Percentiles rank a stretch among this genome's conserved stretches.
These are phyloP conservation scores for Lenwebbia sp. DNA, from an alignment of 345 rosid genomes.

Conservation along the genomic window DNA sequence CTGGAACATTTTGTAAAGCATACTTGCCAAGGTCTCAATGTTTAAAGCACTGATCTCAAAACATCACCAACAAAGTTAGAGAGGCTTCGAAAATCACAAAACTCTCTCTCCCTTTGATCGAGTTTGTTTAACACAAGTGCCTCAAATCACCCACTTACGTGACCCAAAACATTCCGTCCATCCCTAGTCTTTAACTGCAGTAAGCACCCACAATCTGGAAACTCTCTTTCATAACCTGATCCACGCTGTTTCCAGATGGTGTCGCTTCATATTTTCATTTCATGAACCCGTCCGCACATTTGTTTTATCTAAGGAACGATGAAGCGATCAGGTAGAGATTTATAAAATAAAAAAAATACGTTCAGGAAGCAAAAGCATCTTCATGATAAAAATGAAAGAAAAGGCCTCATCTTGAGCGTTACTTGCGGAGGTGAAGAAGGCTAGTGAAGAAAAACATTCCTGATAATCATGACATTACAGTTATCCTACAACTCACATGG, in stretches of 20 bases:
- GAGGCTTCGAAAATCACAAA: neutral
- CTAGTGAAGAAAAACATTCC: constrained; percentile 17
- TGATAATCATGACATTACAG: neutral
- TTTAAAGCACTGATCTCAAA: neutral
- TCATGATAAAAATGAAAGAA: neutral
- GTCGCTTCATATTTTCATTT: neutral
- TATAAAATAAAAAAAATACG: neutral
- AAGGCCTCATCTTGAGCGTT: constrained; percentile 34
- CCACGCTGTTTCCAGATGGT: neutral
- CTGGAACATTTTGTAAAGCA: neutral
- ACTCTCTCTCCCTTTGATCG: neutral
- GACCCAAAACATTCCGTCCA: neutral
- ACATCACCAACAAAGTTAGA: neutral
- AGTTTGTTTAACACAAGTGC: neutral
- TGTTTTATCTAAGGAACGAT: no score
- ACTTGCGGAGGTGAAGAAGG: constrained; percentile 40
- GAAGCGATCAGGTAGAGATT: no score
- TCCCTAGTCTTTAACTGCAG: no score
- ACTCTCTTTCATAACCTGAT: neutral
- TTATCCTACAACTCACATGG: neutral
- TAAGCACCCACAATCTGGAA: no score
- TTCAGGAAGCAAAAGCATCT: neutral
- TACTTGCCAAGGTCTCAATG: neutral
- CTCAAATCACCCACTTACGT: neutral
- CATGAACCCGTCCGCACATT: neutral